Evolutionary conservation across 352 stramenopile species (phyloP).

Genomic region (Pythium pectinolyticum): DNA sequence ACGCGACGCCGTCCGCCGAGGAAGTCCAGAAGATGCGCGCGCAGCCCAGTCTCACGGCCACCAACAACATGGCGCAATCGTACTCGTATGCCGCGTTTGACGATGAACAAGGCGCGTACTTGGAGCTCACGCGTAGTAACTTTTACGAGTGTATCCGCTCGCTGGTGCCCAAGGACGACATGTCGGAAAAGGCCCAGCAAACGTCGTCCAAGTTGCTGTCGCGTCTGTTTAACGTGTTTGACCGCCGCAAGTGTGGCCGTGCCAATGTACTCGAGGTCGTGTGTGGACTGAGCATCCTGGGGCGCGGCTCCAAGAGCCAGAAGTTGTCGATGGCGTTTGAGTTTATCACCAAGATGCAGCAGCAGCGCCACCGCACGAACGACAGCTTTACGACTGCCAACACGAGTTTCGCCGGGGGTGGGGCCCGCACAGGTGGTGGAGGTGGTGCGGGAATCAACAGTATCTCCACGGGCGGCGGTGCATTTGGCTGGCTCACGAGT

Average conservation of each 20-base stretch:
- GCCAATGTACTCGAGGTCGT: slow-evolving; percentile 86
- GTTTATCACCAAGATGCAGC: slow-evolving; percentile 84
- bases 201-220: slow-evolving; percentile 83
- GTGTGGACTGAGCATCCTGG: slow-evolving; percentile 83
- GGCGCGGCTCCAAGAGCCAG: slow-evolving; percentile 83
- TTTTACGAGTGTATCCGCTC: slow-evolving; percentile 89
- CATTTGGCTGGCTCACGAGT: slow-evolving; percentile 56
- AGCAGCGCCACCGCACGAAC: slow-evolving; percentile 71
- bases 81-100: slow-evolving; percentile 81
- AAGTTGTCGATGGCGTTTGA: slow-evolving; percentile 87
- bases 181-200: slow-evolving; percentile 84
- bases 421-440: slow-evolving; percentile 25
- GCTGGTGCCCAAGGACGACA: slow-evolving; percentile 72
- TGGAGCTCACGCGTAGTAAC: slow-evolving; percentile 73
- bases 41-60: slow-evolving; percentile 11
- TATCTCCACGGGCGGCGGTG: slow-evolving; percentile 46
- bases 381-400: slow-evolving; percentile 66
- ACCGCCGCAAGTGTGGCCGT: slow-evolving; percentile 76
- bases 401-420: slow-evolving; percentile 26
- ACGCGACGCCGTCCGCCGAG: slow-evolving; percentile 69
- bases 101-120: slow-evolving; percentile 82
- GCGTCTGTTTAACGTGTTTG: slow-evolving; percentile 84
- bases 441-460: slow-evolving; percentile 42
- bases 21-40: slow-evolving; percentile 63
- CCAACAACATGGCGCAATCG: slow-evolving; percentile 35